These are phyloP conservation scores for Tetrahymena elliotti DNA, from an alignment of 73 alveolate species.

Conservation along the genomic window DNA sequence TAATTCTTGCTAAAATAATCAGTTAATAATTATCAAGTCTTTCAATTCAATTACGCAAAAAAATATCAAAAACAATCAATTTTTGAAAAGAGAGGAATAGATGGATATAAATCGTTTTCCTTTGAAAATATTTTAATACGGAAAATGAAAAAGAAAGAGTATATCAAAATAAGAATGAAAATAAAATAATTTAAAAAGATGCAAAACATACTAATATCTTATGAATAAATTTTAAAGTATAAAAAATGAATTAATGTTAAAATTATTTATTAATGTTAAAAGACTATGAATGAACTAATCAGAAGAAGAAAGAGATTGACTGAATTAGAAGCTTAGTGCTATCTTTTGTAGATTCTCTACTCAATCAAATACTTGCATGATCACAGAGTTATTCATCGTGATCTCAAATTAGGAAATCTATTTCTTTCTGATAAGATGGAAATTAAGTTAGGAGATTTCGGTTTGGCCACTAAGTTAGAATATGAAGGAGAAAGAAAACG, in stretches of 20 bases:
- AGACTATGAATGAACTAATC: slow-evolving; percentile 77
- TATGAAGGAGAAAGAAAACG: slow-evolving; percentile 88
- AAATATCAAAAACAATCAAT: too few species aligned
- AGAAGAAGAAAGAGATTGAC: slow-evolving; percentile 84
- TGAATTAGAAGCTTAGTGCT: slow-evolving; percentile 85
- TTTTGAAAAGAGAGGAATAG: too few species aligned
- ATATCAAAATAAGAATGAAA: too few species aligned
- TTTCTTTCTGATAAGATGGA: slow-evolving; percentile 81
- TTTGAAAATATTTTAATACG: too few species aligned
- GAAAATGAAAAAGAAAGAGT: too few species aligned
- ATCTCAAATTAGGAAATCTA: slow-evolving; percentile 84
- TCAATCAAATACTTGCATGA: slow-evolving; percentile 75
- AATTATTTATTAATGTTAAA: background rate
- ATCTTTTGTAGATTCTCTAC: slow-evolving; percentile 54
- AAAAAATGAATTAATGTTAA: too few species aligned
- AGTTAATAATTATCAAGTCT: background rate
- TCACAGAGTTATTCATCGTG: slow-evolving; percentile 85
- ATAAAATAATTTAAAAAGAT: too few species aligned
- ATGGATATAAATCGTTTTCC: too few species aligned
- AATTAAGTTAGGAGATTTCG: slow-evolving; percentile 89
- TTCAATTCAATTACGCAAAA: background rate
- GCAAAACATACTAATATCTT: too few species aligned
- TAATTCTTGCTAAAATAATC: background rate
- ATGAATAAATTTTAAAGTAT: too few species aligned
- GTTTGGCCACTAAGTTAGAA: slow-evolving; percentile 85